Evolutionary conservation across 306 rosid species (phyloP), one percentile per base, ranked within the genome.

Genomic region (Malus fusca): DNA sequence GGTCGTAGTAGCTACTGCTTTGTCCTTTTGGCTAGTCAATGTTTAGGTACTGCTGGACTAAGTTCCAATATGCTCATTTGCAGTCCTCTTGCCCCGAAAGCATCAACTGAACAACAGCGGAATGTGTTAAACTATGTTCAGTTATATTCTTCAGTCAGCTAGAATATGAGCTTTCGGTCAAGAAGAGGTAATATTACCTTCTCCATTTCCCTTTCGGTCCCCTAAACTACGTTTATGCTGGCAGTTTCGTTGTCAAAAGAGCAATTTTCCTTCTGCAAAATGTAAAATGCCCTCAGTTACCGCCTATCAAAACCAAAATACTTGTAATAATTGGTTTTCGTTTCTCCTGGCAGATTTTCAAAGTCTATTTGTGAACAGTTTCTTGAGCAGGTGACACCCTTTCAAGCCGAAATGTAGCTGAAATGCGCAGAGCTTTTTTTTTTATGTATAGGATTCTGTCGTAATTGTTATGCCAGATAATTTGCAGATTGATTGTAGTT

Each of bases 81-180:
- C 73, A 92, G 98, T 88, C 79, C 89, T 90, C 53, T 77, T 85
- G 83, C 89, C 82, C 53, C 86, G 88, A 68, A 88, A 73, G 71
- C 77, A 56, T 80, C 89, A 48, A 82, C 40, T 69, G 55, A 78
- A 62, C 72, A 78, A 80, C 65, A 58, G 71, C 15, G 7, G 63
- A 69, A 25, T 48, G 28, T 18, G 30, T 0, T 58, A 40, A 75
- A 52, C 40, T 69, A 40, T 7, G 18, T 23, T 52, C 19, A 19
- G 25, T 31, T 31, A 8, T 31, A 68, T 74, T 83, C 75, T 82
- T 82, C 56, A 43, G 26, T 82, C 60, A 40, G 53, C 56, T 66
- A 55, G 62, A 15, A 21, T 37, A 37, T 66, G 79, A 61, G 78
- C 52, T 77, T 78, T 40, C 63, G 3, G 37, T 56, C 56, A 35